Percentiles rank a stretch among this genome's conserved stretches.
Evolutionary conservation across 2,329 filamentous ascomycete genomes (phyloP).

Genomic region (Neonectria hederae): DNA sequence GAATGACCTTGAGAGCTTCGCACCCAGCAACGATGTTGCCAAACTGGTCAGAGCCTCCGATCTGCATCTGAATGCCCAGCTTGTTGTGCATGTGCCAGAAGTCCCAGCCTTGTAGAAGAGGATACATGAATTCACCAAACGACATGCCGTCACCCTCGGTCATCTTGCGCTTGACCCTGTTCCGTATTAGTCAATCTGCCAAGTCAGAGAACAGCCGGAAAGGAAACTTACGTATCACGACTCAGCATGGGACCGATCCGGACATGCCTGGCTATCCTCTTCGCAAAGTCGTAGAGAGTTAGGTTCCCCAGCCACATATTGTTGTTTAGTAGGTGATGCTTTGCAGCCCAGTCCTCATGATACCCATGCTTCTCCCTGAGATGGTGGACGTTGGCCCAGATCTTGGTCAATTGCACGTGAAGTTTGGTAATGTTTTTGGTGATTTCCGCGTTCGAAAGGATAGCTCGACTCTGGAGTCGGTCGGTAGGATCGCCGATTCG

Average conservation of each 20-base stretch:
- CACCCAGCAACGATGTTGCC: constrained; percentile 95
- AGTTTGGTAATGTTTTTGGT: constrained; percentile 74
- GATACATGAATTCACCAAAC: constrained; percentile 92
- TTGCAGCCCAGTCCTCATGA: constrained; percentile 70
- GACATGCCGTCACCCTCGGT: constrained; percentile 92
- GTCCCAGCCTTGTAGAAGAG: constrained; percentile 93
- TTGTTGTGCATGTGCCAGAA: constrained; percentile 87
- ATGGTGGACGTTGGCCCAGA: constrained; percentile 78
- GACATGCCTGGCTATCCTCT: constrained; percentile 76
- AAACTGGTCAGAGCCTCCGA: constrained; percentile 95
- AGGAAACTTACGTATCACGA: constrained; percentile 78
- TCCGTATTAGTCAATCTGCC: constrained; percentile 29
- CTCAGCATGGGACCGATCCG: constrained; percentile 87
- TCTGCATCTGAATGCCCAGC: constrained; percentile 79
- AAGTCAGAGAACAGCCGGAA: neutral
- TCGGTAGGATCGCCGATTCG: constrained; percentile 83
- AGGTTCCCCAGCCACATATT: constrained; percentile 81
- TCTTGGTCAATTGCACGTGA: constrained; percentile 72
- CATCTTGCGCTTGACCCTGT: constrained; percentile 80
- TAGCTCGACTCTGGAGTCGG: constrained; percentile 69
- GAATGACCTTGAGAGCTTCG: constrained; percentile 82
- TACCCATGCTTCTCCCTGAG: constrained; percentile 74
- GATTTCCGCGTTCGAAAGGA: constrained; percentile 61
- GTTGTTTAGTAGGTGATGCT: constrained; percentile 79
- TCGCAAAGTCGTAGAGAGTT: constrained; percentile 78